Evolutionary conservation across 1,284 basidiomycete genomes (phyloP).

Genomic region (Pascua guehoae): DNA sequence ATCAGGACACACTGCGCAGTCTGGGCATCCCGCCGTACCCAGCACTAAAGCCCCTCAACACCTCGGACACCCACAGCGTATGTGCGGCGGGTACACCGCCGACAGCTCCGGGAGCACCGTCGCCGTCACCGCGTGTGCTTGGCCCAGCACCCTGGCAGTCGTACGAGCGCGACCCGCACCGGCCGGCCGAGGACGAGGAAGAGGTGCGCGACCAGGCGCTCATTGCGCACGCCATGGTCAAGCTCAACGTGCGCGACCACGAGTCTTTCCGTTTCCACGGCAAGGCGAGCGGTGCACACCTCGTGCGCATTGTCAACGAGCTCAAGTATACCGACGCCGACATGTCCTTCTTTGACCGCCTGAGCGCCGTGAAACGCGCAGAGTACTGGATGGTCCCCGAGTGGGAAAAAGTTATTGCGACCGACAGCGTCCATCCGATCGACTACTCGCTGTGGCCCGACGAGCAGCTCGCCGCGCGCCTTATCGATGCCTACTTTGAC

Average conservation of each 20-base stretch:
- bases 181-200: slow-evolving; percentile 24
- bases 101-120: slow-evolving; percentile 20
- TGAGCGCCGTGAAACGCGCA: slow-evolving; percentile 31
- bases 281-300: slow-evolving; percentile 64
- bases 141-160: slow-evolving; percentile 34
- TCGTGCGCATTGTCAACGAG: slow-evolving; percentile 63
- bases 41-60: slow-evolving; percentile 25
- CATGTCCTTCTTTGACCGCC: slow-evolving; percentile 27
- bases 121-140: slow-evolving; percentile 26
- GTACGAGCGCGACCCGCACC: slow-evolving; percentile 33
- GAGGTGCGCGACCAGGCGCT: slow-evolving; percentile 20
- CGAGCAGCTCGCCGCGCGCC: slow-evolving; percentile 57
- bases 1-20: slow-evolving; percentile 31
- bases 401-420: slow-evolving; percentile 46
- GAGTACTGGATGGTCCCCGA: slow-evolving; percentile 47
- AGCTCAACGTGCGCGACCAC: slow-evolving; percentile 41
- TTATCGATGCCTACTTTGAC: slow-evolving; percentile 68
- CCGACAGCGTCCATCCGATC: slow-evolving; percentile 33
- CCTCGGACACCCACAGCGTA: background rate
- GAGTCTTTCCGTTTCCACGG: slow-evolving; percentile 61
- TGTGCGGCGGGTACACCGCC: slow-evolving; percentile 10
- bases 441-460: slow-evolving; percentile 46
- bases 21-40: slow-evolving; percentile 42
- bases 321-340: slow-evolving; percentile 54
- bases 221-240: slow-evolving; percentile 32